Evolutionary conservation across 192 early-diverging fungal species (phyloP).

Genomic region (Entomortierella lignicola): DNA sequence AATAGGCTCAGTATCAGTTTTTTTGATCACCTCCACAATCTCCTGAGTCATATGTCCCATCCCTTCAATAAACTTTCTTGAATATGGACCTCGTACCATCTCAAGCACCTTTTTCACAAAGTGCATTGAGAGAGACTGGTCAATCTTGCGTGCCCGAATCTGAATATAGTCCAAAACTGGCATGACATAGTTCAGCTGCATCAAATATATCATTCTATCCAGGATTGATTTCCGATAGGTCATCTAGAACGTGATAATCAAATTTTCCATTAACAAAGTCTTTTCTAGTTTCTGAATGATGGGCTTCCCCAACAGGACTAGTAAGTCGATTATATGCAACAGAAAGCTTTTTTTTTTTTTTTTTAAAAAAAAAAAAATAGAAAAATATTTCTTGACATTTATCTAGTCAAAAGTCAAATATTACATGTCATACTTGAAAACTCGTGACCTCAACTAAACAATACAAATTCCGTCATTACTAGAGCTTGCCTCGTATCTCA

Average conservation of each 20-base stretch:
- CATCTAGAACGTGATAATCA: conserved; percentile 59
- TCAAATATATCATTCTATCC: conserved; percentile 75
- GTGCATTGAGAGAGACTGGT: conserved; percentile 76
- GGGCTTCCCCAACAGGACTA: too few species aligned
- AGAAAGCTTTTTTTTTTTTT: background rate
- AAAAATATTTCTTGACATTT: too few species aligned
- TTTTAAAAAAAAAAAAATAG: too few species aligned
- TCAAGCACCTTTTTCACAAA: conserved; percentile 69
- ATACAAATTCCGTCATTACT: too few species aligned
- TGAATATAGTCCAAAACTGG: conserved; percentile 74
- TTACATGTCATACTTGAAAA: too few species aligned
- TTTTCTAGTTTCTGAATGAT: too few species aligned
- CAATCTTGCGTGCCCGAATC: conserved; percentile 61
- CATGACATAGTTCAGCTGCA: conserved; percentile 70
- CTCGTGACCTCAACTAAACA: too few species aligned
- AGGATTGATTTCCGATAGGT: conserved; percentile 73
- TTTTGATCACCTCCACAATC: conserved; percentile 56
- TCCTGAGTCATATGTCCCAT: conserved; percentile 57
- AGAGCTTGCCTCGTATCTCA: conserved; percentile 90
- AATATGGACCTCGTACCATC: conserved; percentile 58
- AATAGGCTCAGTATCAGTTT: conserved; percentile 38
- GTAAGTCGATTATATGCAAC: conserved; percentile 5
- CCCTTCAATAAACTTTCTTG: conserved; percentile 55
- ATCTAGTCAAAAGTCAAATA: too few species aligned
- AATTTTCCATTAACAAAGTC: too few species aligned